Evolutionary conservation across 495 filamentous ascomycete species (phyloP).

Genomic region (Acidiella bohemica): DNA sequence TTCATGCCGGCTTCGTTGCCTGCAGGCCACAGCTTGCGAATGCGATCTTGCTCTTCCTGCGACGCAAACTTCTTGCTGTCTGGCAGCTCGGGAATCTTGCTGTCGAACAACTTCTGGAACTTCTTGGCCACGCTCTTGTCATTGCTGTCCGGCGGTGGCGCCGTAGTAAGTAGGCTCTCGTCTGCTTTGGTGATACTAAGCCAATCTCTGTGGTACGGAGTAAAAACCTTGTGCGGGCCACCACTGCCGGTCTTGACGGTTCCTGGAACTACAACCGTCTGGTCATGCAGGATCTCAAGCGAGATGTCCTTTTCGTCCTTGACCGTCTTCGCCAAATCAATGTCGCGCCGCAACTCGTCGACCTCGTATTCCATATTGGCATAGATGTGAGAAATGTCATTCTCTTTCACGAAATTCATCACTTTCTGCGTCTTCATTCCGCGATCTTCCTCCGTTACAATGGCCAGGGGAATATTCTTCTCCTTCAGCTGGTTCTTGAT

Average conservation of each 20-base stretch:
- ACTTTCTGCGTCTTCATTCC: constrained; percentile 26
- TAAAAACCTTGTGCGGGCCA: constrained; percentile 34
- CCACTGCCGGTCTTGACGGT: constrained; percentile 24
- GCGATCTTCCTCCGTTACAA: constrained; percentile 25
- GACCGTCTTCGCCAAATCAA: constrained; percentile 24
- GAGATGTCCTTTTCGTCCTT: constrained; percentile 17
- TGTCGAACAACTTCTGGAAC: constrained; percentile 25
- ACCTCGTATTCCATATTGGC: constrained; percentile 49
- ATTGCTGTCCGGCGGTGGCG: constrained; percentile 25
- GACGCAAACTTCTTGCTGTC: constrained; percentile 31
- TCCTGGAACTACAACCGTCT: constrained; percentile 31
- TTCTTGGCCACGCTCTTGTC: constrained; percentile 18
- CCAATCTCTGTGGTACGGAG: constrained; percentile 32
- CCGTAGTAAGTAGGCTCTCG: constrained; percentile 26
- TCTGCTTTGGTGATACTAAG: constrained; percentile 24
- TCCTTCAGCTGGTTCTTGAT: constrained; percentile 30
- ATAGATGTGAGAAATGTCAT: constrained; percentile 34
- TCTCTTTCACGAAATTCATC: constrained; percentile 28
- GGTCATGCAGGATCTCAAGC: constrained; percentile 30
- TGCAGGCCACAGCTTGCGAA: constrained; percentile 33
- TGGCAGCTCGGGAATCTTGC: constrained; percentile 23
- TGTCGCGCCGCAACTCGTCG: constrained; percentile 41
- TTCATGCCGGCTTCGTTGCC: constrained; percentile 30
- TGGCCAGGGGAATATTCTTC: constrained; percentile 30
- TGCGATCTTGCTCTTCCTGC: constrained; percentile 24